Base-by-base conservation (phyloP, 495 filamentous ascomycete species). In the Xylaria scruposa region DNA sequence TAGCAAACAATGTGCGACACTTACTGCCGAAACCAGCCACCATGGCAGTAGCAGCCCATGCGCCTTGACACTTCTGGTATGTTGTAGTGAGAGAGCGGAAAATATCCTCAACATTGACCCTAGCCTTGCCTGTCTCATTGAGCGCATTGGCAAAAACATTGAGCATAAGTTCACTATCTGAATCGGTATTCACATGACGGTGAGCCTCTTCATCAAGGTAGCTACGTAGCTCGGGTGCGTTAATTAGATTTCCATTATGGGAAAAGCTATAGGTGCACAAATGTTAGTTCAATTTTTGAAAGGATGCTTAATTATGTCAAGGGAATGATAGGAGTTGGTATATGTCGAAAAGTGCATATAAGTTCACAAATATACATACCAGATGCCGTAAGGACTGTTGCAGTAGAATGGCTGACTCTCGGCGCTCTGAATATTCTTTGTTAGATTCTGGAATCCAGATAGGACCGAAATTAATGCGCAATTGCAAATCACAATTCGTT, bases 121-220 rank as follows among this genome's bases (percentile, higher is more conserved):
- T 93, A 36, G 94, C 93, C 82, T 99, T 98, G 73, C 93, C 93
- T n/a, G 94, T 97, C 80, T 97, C 93, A 71, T 95, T 95, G 56
- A 99, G 87, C 80, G 95, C 95, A 80, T 93, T 92, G 19, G 96
- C 96, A 73, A 97, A 97, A 72, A 98, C 88, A 79, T 98, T 99
- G 61, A 99, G 86, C 90, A 97, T 97, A 68, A 97, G 81, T 85
- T 99, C 96, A 76, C 92, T 94, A 80, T 99, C 96, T 68, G 91
- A 94, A 71, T 98, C 94, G 33, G 96, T 97, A 83, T 99, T 99
- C 82, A 98, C 95, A 79, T 98, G 96, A 74, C 96, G 88, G 81
- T 97, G 95, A 6, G 93, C 96, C 72, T 95, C 93, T 73, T 91
- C 84, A 76, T 99, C 96, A 49, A 99, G 88, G 77, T 90, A 94